Base-by-base conservation (phyloP, 768 basidiomycete genomes). In the Suillus subalutaceus region DNA sequence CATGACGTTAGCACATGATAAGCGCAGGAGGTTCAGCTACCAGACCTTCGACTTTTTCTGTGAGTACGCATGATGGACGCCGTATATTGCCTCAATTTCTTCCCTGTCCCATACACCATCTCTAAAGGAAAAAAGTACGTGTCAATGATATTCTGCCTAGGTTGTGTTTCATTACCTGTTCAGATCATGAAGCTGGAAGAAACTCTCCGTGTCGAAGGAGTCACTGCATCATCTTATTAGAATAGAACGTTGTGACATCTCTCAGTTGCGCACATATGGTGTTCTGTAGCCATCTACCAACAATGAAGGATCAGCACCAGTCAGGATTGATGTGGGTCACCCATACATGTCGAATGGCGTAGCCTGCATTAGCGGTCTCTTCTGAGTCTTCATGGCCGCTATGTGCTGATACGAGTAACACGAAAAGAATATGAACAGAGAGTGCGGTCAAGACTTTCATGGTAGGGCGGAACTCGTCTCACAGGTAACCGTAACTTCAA, bases 61-160 rank as follows among this genome's bases (percentile, higher is more conserved):
- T 53, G 90, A 92, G 75, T 91, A 93, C 65, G 94, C 84, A 73
- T 98, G 96, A 76, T 97, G 95, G 9, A 98, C 91, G 63, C 97
- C 97, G 70, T 99, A 99, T 46, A 99, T 88, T 23, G 96, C 95
- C 77, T 97, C 92, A 67, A 99, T 91, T 77, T 99, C 97, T 63
- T 89, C 89, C 66, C 83, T 82, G 74, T 93, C 90, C 90, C 94
- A 94, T 63, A 85, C 72, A 0, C 93, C 93, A 73, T 99, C 88
- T 46, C 91, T 93, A 57, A 53, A n/a, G 26, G 35, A 30, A 26
- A 9, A 32, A 8, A 16, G 10, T 16, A 23, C 55, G 30, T n/a
- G 46, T 37, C 52, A 44, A 32, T 20, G 41, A 7, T 16, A 12
- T 43, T 8, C 26, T 6, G 6, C 20, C 18, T 10, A 43, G 46